Base-by-base conservation (phyloP, 2,329 filamentous ascomycete species). In the Colletotrichum noveboracense region DNA sequence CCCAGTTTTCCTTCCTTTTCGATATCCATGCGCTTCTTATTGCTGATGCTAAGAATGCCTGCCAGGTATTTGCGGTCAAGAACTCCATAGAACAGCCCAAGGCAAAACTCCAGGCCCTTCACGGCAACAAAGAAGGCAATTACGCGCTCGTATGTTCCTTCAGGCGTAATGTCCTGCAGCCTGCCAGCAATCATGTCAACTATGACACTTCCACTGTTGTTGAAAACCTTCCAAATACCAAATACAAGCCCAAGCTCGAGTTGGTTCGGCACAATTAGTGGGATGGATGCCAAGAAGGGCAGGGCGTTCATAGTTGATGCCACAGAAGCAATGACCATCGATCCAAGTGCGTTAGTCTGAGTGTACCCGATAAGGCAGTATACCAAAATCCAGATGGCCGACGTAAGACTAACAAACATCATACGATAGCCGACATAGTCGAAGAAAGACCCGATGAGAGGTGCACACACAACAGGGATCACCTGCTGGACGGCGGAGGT, bases 141-240 rank as follows among this genome's bases (percentile, higher is more conserved):
- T 8, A 80, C 80, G 1, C 77, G 75, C 67, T 81, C 78, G 48
- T 81, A 81, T 5, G 78, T 80, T 10, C 70, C 66, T n/a, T 76
- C 77, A 8, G 78, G 79, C 0, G 80, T 81, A 16, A 79, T 79
- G 61, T 80, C 80, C n/a, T 81, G 79, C 18, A 81, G 70, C 12
- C 77, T 71, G 3, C 80, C 79, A 8, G 80, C 76, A 67, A 81
- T 80, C 79, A 81, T 81, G 52, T 81, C 80, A 13, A 81, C 78
- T 26, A 81, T 74, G 18, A 81, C 79, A 28, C 78, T 80, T 26
- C 77, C 79, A 52, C 78, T 78, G 58, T 81, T 81, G 73, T 81
- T 81, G 43, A 81, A 81, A 2, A 78, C 77, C 73, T 81, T 80
- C 80, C 80, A 81, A 56, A 81, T 79, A 14, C 80, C 79, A 32